Conservation (phyloP, 768 basidiomycete species). For the Daedaleopsis nitida region DNA sequence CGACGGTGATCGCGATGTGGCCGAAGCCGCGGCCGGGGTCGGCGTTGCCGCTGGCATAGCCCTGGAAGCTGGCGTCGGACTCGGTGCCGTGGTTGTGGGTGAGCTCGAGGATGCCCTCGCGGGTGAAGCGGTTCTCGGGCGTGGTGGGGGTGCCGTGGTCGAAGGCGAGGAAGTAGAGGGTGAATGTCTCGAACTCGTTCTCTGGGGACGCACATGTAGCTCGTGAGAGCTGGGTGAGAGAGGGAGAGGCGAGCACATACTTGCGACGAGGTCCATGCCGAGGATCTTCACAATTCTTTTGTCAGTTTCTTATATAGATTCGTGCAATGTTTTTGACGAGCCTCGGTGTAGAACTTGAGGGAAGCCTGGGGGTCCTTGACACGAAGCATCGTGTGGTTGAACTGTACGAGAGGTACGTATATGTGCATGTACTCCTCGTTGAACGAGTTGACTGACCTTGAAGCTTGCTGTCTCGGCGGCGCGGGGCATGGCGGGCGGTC, state of each 20-base stretch:
- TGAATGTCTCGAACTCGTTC: conserved; percentile 59
- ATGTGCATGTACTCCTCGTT: not conserved
- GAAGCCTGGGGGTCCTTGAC: conserved; percentile 86
- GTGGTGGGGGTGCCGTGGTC: conserved; percentile 44
- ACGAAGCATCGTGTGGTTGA: conserved; percentile 89
- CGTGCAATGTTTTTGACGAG: conserved; percentile 30
- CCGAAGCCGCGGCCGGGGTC: conserved; percentile 84
- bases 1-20: conserved; percentile 86
- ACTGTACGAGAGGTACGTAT: conserved; percentile 38
- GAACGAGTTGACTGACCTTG: conserved; percentile 40
- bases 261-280: conserved; percentile 34
- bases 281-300: conserved; percentile 23
- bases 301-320: not conserved
- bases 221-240: not conserved
- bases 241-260: conserved; percentile 19
- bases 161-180: conserved; percentile 86
- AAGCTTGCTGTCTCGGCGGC: conserved; percentile 66
- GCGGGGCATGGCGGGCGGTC: conserved; percentile 52
- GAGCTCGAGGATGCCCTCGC: conserved; percentile 64
- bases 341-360: conserved; percentile 78
- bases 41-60: conserved; percentile 84
- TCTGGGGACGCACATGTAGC: conserved; percentile 40
- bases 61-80: conserved; percentile 70
- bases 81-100: conserved; percentile 94
- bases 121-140: conserved; percentile 21